phyloP scores from a whole-genome alignment of 768 basidiomycete species.

The Dentipellis fragilis region DNA sequence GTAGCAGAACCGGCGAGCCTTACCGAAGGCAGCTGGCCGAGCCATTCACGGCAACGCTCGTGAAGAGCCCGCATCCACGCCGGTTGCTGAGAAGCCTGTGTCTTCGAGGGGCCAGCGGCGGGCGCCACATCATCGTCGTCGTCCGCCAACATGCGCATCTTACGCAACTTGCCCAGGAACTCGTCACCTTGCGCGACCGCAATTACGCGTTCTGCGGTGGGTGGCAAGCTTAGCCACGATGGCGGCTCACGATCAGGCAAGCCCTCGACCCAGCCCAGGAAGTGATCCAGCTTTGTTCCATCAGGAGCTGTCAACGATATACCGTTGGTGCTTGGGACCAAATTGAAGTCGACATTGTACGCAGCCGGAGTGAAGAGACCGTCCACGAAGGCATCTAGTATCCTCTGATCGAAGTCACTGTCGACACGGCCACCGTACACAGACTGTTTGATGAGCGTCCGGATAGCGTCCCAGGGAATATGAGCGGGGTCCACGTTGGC shows the following conservation, averaged over 20 bases:
- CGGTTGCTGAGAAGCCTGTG: slow-evolving; percentile 66
- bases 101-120: slow-evolving; percentile 45
- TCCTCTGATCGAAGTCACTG: slow-evolving; percentile 89
- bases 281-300: slow-evolving; percentile 87
- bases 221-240: slow-evolving; percentile 88
- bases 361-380: slow-evolving; percentile 77
- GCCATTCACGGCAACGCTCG: slow-evolving; percentile 80
- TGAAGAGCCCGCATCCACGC: slow-evolving; percentile 90
- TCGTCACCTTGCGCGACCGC: slow-evolving; percentile 86
- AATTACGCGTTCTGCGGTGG: slow-evolving; percentile 86
- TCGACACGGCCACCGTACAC: slow-evolving; percentile 93
- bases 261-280: slow-evolving; percentile 80
- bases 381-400: slow-evolving; percentile 91
- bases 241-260: slow-evolving; percentile 92
- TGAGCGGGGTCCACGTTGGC: slow-evolving; percentile 85
- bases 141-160: slow-evolving; percentile 84
- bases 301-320: slow-evolving; percentile 70
- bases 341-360: slow-evolving; percentile 88
- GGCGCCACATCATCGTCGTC: slow-evolving; percentile 63
- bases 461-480: slow-evolving; percentile 94
- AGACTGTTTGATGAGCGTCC: slow-evolving; percentile 88
- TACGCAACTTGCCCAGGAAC: slow-evolving; percentile 77
- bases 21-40: slow-evolving; percentile 65
- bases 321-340: slow-evolving; percentile 57
- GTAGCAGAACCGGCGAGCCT: slow-evolving; percentile 15